Conservation (phyloP, 768 basidiomycete genomes). For the Steccherinum ochraceum region DNA sequence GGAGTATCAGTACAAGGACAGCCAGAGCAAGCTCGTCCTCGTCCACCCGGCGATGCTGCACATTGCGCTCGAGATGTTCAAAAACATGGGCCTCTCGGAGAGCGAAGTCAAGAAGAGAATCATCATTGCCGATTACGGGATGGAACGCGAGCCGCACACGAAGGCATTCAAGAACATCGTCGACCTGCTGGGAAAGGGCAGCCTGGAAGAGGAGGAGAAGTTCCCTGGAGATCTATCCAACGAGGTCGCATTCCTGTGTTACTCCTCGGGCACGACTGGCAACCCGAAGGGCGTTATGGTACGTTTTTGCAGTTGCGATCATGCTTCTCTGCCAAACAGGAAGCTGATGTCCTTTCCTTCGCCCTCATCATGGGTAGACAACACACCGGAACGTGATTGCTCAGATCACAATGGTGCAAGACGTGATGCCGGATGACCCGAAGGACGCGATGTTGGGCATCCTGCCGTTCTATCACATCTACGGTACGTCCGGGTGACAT, state of each 20-base stretch:
- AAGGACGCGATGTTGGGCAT: conserved; percentile 53
- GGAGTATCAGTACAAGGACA: conserved; percentile 63
- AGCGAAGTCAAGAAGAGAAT: conserved; percentile 40
- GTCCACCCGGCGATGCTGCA: conserved; percentile 52
- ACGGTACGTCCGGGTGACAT: conserved; percentile 30
- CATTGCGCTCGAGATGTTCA: conserved; percentile 49
- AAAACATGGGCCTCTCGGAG: conserved; percentile 36
- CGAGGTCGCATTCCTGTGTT: conserved; percentile 61
- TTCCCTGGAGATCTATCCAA: conserved; percentile 47
- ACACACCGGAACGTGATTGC: conserved; percentile 61
- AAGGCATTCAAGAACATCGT: conserved; percentile 33
- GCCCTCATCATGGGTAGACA: conserved; percentile 31
- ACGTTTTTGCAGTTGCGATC: conserved; percentile 37
- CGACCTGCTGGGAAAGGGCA: conserved; percentile 45
- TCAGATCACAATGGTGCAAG: conserved; percentile 42
- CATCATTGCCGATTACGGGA: conserved; percentile 44
- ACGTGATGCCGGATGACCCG: conserved; percentile 31
- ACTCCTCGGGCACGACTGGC: conserved; percentile 65
- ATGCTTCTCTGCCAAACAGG: conserved; percentile 22
- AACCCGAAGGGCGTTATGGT: conserved; percentile 63
- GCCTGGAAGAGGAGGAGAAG: conserved; percentile 43
- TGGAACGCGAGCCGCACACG: conserved; percentile 13
- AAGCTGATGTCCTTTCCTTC: conserved; percentile 29
- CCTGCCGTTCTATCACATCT: conserved; percentile 54
- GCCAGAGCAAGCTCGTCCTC: conserved; percentile 57